phyloP scores from a whole-genome alignment of 495 filamentous ascomycete species.

The Aspergillus ellipticus region DNA sequence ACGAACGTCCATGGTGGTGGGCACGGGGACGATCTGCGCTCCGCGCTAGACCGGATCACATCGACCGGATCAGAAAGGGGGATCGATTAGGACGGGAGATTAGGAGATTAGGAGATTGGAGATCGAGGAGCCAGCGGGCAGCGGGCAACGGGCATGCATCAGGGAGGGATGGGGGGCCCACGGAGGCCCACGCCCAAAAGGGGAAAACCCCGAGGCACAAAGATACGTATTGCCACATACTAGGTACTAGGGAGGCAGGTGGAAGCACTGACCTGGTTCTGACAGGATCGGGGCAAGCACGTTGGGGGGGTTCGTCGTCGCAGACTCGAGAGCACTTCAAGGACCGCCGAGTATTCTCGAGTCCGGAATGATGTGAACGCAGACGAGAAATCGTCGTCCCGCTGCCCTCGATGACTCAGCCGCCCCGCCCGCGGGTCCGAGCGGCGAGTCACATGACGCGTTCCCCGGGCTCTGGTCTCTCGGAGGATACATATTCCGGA shows the following conservation, averaged over 20 bases:
- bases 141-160: no score
- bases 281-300: background rate
- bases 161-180: no score
- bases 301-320: background rate
- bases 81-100: background rate
- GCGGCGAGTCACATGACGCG: no score
- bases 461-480: no score
- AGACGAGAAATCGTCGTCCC: constrained; percentile 31
- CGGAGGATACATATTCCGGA: no score
- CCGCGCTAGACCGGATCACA: background rate
- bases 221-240: constrained; percentile 6
- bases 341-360: constrained; percentile 52
- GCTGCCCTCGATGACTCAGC: background rate
- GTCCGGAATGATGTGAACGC: constrained; percentile 44
- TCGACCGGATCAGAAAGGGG: background rate
- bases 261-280: background rate
- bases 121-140: background rate
- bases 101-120: background rate
- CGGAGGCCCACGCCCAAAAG: background rate
- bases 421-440: background rate
- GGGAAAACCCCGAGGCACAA: background rate
- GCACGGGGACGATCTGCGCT: background rate
- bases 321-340: constrained; percentile 36
- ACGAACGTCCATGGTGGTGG: constrained; percentile 10
- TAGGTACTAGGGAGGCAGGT: no score